A percentile compares a stretch with the other conserved stretches of the same genome.
Evolutionary conservation across 2,329 filamentous ascomycete species (phyloP).

Genomic region (Fusarium camptoceras): DNA sequence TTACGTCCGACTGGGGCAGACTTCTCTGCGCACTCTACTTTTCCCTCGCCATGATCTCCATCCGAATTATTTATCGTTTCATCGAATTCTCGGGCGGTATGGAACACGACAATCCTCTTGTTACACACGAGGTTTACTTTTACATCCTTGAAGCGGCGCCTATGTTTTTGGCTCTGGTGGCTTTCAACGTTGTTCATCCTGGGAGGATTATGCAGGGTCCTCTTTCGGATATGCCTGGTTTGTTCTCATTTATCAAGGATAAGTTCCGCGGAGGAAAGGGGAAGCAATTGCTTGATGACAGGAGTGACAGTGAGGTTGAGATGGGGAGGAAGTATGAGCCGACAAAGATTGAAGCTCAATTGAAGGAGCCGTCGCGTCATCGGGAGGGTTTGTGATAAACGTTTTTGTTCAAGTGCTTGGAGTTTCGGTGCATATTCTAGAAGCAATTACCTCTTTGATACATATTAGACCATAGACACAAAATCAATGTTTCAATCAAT

Average conservation of each 20-base stretch:
- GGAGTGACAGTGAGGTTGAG: slow-evolving; percentile 33
- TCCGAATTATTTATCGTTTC: slow-evolving; percentile 67
- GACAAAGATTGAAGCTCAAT: neutral
- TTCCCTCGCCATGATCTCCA: slow-evolving; percentile 52
- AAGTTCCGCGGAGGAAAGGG: slow-evolving; percentile 6
- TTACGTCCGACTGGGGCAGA: slow-evolving; percentile 21
- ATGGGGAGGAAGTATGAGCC: slow-evolving; percentile 15
- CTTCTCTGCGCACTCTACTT: slow-evolving; percentile 50
- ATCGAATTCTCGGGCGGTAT: slow-evolving; percentile 61
- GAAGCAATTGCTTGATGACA: slow-evolving; percentile 28
- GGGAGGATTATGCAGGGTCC: slow-evolving; percentile 47
- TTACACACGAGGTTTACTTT: slow-evolving; percentile 58
- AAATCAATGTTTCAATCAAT: neutral
- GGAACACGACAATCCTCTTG: slow-evolving; percentile 34
- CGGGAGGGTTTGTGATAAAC: neutral
- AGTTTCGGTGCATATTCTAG: neutral
- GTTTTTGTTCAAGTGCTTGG: neutral
- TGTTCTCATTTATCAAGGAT: slow-evolving; percentile 19
- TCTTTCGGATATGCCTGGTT: slow-evolving; percentile 34
- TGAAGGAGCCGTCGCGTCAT: neutral
- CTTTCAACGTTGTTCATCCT: slow-evolving; percentile 58
- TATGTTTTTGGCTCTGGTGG: slow-evolving; percentile 57
- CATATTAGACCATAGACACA: neutral
- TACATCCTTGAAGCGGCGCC: slow-evolving; percentile 58
- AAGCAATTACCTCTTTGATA: neutral